phyloP scores from a whole-genome alignment of 2,329 filamentous ascomycete genomes.

The Metarhizium anisopliae region DNA sequence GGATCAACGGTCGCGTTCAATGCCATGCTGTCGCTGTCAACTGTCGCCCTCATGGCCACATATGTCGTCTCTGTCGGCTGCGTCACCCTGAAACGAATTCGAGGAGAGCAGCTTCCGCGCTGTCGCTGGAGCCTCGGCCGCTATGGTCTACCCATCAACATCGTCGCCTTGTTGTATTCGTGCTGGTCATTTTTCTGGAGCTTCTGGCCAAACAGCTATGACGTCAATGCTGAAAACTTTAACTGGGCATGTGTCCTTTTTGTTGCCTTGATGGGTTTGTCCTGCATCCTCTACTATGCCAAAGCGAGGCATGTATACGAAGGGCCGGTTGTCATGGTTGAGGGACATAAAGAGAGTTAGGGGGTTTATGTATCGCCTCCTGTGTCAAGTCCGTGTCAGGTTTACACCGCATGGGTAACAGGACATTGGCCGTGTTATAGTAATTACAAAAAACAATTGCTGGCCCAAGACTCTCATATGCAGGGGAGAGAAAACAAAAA shows the following conservation, averaged over 20 bases:
- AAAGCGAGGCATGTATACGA: conserved; percentile 6
- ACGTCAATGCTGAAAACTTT: conserved; percentile 5
- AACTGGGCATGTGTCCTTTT: conserved; percentile 8
- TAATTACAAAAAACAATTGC: too few species aligned
- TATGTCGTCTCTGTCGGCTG: conserved; percentile 25
- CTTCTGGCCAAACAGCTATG: conserved; percentile 9
- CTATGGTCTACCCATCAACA: conserved; percentile 29
- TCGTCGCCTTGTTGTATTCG: conserved; percentile 14
- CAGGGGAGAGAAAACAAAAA: too few species aligned
- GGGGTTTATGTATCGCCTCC: not conserved
- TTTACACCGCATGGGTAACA: not conserved
- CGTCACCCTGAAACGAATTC: conserved; percentile 24
- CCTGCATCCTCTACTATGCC: conserved; percentile 1
- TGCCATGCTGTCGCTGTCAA: conserved; percentile 23
- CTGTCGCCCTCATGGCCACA: conserved; percentile 21
- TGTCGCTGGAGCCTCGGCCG: conserved; percentile 28
- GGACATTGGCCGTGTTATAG: not conserved
- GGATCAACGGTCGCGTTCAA: conserved; percentile 25
- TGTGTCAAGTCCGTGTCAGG: not conserved
- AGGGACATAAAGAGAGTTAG: conserved; percentile 7
- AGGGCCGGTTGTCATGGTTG: conserved; percentile 5
- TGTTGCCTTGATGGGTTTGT: conserved; percentile 6
- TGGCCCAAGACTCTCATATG: too few species aligned
- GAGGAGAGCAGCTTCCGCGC: conserved; percentile 21
- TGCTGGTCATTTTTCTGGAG: conserved; percentile 13